These are phyloP conservation scores for Ophiocordyceps camponoti-rufipedis DNA, from an alignment of 2,329 filamentous ascomycete species.

Conservation along the genomic window DNA sequence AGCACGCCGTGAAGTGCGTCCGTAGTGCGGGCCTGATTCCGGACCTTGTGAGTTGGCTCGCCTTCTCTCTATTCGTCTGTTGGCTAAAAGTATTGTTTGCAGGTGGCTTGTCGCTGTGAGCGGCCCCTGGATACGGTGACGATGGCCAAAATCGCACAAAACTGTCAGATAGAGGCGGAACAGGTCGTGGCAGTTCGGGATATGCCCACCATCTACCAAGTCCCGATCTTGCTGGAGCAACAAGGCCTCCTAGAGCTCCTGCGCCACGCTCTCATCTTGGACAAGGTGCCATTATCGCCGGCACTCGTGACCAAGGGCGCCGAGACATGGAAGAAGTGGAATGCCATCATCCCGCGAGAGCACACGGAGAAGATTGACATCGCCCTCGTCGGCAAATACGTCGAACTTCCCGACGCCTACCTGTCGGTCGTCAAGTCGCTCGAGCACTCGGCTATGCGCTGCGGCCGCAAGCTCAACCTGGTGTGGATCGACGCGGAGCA, in stretches of 20 bases:
- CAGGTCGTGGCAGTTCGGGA: slow-evolving; percentile 85
- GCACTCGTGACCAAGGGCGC: slow-evolving; percentile 42
- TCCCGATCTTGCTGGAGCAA: slow-evolving; percentile 76
- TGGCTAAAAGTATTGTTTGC: background rate
- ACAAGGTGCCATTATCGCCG: slow-evolving; percentile 32
- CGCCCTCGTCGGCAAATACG: slow-evolving; percentile 85
- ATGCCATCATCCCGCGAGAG: slow-evolving; percentile 44
- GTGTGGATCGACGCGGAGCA: slow-evolving; percentile 74
- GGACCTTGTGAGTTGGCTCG: slow-evolving; percentile 35
- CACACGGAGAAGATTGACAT: slow-evolving; percentile 55
- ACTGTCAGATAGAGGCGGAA: slow-evolving; percentile 70
- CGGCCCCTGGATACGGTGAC: slow-evolving; percentile 53
- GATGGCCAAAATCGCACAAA: slow-evolving; percentile 72
- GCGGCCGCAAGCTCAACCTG: slow-evolving; percentile 60
- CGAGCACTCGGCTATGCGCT: slow-evolving; percentile 83
- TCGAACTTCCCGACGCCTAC: slow-evolving; percentile 69
- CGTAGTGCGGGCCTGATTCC: slow-evolving; percentile 62
- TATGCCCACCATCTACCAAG: slow-evolving; percentile 82
- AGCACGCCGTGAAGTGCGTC: slow-evolving; percentile 70
- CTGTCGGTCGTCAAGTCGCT: slow-evolving; percentile 70
- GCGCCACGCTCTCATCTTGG: slow-evolving; percentile 44
- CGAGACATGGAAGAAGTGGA: slow-evolving; percentile 65
- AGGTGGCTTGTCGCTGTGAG: slow-evolving; percentile 90
- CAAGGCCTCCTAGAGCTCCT: slow-evolving; percentile 60
- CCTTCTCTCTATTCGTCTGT: background rate